Evolutionary conservation across 2,329 filamentous ascomycete genomes (phyloP), one percentile per base, ranked within the genome.

Genomic region (Lachnellula suecica): DNA sequence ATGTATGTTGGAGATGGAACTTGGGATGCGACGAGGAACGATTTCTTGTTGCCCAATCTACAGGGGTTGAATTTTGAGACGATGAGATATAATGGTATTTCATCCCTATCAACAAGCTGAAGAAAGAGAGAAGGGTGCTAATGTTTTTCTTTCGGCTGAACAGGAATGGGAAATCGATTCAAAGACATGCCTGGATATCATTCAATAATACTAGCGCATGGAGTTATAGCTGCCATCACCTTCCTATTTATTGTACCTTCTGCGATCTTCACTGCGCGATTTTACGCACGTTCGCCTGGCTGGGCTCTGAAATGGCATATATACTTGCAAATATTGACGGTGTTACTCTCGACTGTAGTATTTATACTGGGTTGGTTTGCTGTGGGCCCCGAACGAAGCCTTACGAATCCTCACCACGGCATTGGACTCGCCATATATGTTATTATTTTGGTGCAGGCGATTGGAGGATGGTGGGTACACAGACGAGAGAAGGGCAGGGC

Each of bases 391-490:
- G 75, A 79, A 41, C 78, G 89, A 53, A 88, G 81, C 59, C 71
- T 91, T 63, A 85, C 87, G 8, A 95, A 95, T 66, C 89, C 89
- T 0, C 89, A 95, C 67, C 89, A 95, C 70, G 88, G 87, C 56
- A 93, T 94, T 58, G 89, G 89, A 13, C 77, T 92, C 29, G 87
- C 89, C 24, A 82, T 95, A 42, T 93, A 91, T 66, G 80, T 85
- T 41, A 72, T 91, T 43, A 79, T 93, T 29, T 68, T 91, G 42
- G 71, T 89, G 4, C 90, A 94, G 66, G 79, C 85, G 15, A 64
- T 92, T 2, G 85, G 84, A 24, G 89, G 89, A 3, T 79, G 81
- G 47, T 72, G 88, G 37, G 81, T 91, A 35, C 72, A 66, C 45
- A 49, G 49, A 29, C 54, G 58, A 29, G 59, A 61, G 44, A 63